phyloP scores from a whole-genome alignment of 768 basidiomycete species.

The Rubroboletus pulcherrimus region DNA sequence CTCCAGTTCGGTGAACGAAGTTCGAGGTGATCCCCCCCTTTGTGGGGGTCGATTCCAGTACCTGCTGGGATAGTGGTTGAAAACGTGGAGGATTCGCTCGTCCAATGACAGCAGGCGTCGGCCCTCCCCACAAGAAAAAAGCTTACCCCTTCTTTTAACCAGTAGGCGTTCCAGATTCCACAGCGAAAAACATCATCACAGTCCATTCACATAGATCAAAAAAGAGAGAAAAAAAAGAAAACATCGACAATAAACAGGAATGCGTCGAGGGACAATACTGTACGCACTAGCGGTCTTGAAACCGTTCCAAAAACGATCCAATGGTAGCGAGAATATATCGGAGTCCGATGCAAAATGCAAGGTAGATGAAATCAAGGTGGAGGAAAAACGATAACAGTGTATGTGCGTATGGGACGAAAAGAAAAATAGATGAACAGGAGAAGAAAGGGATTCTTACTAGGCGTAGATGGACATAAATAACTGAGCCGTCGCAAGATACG shows the following conservation, averaged over 20 bases:
- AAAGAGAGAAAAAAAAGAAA: background rate
- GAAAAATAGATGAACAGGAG: background rate
- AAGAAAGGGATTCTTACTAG: conserved; percentile 7
- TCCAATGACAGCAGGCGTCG: too few species aligned
- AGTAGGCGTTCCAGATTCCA: background rate
- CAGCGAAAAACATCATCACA: conserved; percentile 1
- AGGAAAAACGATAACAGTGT: background rate
- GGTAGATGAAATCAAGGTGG: background rate
- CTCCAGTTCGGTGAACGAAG: too few species aligned
- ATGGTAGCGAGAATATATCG: conserved; percentile 1
- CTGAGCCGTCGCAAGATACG: conserved; percentile 25
- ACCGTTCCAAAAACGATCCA: conserved; percentile 17
- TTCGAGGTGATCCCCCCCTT: too few species aligned
- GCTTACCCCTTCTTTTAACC: background rate
- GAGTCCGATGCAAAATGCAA: conserved; percentile 20
- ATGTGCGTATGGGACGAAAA: conserved; percentile 1
- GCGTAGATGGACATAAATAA: conserved; percentile 33
- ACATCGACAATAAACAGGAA: conserved; percentile 15
- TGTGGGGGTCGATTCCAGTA: too few species aligned
- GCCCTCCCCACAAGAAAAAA: background rate
- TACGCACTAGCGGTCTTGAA: conserved; percentile 21
- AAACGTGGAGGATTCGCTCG: too few species aligned
- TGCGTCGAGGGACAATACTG: conserved; percentile 15
- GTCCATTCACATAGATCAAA: conserved; percentile 15
- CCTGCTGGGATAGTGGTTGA: too few species aligned